Evolutionary conservation across 2,329 filamentous ascomycete species (phyloP), one percentile per base, ranked within the genome.

Genomic region (Colletotrichum sp.): DNA sequence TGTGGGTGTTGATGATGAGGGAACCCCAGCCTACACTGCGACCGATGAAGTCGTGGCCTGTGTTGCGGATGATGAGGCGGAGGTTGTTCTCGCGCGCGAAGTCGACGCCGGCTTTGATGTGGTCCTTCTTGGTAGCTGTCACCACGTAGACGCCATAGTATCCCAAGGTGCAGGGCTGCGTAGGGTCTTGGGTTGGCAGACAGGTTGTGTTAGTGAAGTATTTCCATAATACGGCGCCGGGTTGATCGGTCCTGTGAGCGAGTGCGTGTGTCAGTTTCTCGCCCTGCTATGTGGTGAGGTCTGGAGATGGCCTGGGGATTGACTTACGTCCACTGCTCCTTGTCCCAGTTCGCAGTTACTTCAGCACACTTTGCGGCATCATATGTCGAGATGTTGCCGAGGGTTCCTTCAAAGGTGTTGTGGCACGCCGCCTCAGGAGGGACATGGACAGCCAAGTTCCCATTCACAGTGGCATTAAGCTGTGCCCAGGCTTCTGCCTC

Each of bases 21-120:
- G 89, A 86, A 1, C 92, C 92, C 26, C 88, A 89, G 18, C 92
- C 93, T 0, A 91, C 92, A 0, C 90, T 92, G 32, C 90, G 90
- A 34, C 92, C 93, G 32, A 89, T 84, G 77, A 87, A 89, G 78
- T 91, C 90, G 79, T 92, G 90, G 2, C 90, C 90, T 0, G 90
- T 92, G 78, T 91, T 91, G 75, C 88, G 87, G 76, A 92, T 86
- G 36, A 91, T 83, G 1, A 92, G 79, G 1, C 90, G 87, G 55
- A 92, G 84, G 79, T 89, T 89, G 76, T 89, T 63, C 8, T 74
- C 65, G n/a, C 71, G 75, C 6, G 80, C 79, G 60, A 81, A 86
- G 60, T 82, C 78, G 67, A 86, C 77, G 18, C 83, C 82, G 9
- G 82, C 81, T 60, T 83, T 81, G 44, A 83, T 73, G 30, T 83